Base-by-base conservation (phyloP, 148 eudicot genomes). In the Diospyros lotus region DNA sequence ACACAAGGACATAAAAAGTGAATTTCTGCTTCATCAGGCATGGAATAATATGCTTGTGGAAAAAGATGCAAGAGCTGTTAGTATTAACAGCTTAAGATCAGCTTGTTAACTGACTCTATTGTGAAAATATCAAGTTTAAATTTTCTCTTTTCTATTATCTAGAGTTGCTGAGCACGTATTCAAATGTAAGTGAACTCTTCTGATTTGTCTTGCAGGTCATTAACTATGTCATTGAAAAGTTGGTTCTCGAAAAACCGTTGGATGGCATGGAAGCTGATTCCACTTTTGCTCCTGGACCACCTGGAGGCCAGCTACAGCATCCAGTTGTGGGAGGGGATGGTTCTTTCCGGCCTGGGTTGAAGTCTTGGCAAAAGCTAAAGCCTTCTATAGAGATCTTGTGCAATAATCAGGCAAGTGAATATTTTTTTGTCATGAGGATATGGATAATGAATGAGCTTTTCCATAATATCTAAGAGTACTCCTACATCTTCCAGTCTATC, bases 311-410 rank as follows among this genome's bases (percentile, higher is more conserved):
- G 51, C 73, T 90, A 81, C 83, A 84, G 70, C 80, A 76, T 78
- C 74, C 88, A 73, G 80, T 74, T 73, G 58, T 80, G 43, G 84
- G 79, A 71, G 91, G 82, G 73, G 99, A 91, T 76, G 90, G 83
- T 60, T 81, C 91, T 70, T 74, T 93, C 65, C 82, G 94, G 46
- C 66, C 91, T 58, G 90, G 91, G 41, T 82, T 86, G 76, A 93
- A 89, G 80, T 84, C 96, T 72, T 88, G 97, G 97, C 97, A 81
- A 68, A 91, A 93, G 77, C 85, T 78, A 46, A 95, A 89, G 84
- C 94, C 96, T 68, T 84, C 91, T 38, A 86, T 95, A 75, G 99
- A 95, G 83, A 88, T 95, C 64, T 76, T 91, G 85, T 94, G 98
- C 85, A 94, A 90, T 80, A 90, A 94, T 85, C 98, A 94, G 97